Evolutionary conservation across 768 basidiomycete species (phyloP), one percentile per base, ranked within the genome.

Genomic region (Leccinum uliginosum): DNA sequence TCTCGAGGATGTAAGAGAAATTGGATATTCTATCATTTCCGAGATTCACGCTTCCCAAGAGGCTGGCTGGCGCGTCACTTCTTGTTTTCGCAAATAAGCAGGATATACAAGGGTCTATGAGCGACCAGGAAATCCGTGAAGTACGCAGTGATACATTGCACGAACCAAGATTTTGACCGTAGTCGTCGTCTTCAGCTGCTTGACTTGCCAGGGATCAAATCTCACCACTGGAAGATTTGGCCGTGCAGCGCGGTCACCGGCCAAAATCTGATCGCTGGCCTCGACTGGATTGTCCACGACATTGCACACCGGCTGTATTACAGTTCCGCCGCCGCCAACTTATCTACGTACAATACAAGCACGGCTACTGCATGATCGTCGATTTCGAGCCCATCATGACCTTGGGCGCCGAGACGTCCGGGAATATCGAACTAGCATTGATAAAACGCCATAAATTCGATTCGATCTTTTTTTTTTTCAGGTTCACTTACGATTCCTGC

Each of bases 21-120:
- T 59, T 46, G 35, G 35, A 53, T 30, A 40, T 40, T 35, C 50
- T 26, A 23, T 17, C 51, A 50, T 58, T 44, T 58, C 58, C 57
- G 50, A 58, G 50, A 63, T 62, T 68, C 61, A 70, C 51, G 56
- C 47, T 50, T 10, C 46, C 19, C 27, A 58, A 98, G 95, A 83
- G 97, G 67, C 75, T 98, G 57, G 86, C 93, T 51, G 96, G 97
- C n/a, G 97, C 97, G 44, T 95, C 93, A 12, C 80, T 98, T 51
- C 83, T 98, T 35, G 86, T 98, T 53, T 91, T 98, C 68, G 97
- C 97, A 27, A 99, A 99, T 75, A 99, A 99, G 73, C 95, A 97
- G 69, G 97, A 99, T 75, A 83, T 98, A 56, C 81, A 82, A 56
- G 91, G 93, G 50, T 89, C 93, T 1, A 84, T 98, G 85, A 81